Evolutionary conservation across 2,329 filamentous ascomycete species (phyloP), one percentile per base, ranked within the genome.

Genomic region (Venturia aucupariae): DNA sequence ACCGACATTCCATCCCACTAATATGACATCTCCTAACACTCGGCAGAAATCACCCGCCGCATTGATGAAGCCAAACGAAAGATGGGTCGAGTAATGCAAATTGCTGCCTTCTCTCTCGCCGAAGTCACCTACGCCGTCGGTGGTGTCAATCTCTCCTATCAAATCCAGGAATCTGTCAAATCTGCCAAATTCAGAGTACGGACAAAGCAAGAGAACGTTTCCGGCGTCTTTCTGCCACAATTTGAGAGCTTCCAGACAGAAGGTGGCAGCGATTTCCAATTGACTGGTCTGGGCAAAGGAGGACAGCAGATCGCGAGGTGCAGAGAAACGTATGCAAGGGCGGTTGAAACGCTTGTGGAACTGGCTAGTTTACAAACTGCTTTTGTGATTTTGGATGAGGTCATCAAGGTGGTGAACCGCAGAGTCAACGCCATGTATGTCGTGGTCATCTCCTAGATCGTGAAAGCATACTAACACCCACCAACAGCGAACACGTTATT

Each of bases 51-150:
- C 72, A 97, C 94, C 61, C 86, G 87, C 75, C 89, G 94, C 73
- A 99, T 99, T 77, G 93, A 99, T 80, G 94, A 99, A 77, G 94
- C 94, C 51, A 99, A 99, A 79, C 90, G 92, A 71, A 99, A 99
- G 81, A 99, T 99, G 93, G 94, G 94, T 65, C 86, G 93, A 41
- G 94, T 99, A 44, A 99, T 99, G 94, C 93, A 97, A 77, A 96
- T 99, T 73, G 94, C 94, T 48, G 92, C 94, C 57, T 97, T 99
- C 79, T 97, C 93, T 54, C 84, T 99, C 22, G 94, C 94, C 66
- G 94, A 97, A 79, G 94, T 99, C 65, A 96, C 92, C 60, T 99
- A 99, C 73, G 94, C 94, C 32, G 92, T 97, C 35, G 94, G 94
- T 67, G 92, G 93, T 72, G 90, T 70, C 51, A 74, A 96, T 72